Base-by-base conservation (phyloP, 169 alveolate genomes). In the Cryptosporidium tyzzeri region DNA sequence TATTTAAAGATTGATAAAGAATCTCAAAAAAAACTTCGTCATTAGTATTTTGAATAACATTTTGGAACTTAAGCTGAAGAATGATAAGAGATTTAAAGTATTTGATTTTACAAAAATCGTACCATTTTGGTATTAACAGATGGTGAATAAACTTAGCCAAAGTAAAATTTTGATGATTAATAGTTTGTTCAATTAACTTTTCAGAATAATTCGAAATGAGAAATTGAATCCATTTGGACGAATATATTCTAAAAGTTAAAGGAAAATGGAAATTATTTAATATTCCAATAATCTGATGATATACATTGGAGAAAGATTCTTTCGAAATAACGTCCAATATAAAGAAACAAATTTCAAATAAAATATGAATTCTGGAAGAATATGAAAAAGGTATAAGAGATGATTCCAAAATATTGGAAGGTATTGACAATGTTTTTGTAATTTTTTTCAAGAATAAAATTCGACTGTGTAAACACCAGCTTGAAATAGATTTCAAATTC, bases 371-470 rank as follows among this genome's bases (percentile, higher is more conserved):
- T 80, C 67, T 80, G 21, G 75, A 80, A 0, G 89, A 80, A 65
- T 41, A 61, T 7, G 59, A 62, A 16, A 80, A 59, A 4, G 89
- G 89, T 26, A 80, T 10, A 16, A 80, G 16, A 21, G 89, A 41
- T 16, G 89, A 39, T 44, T 80, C 89, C 44, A 80, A 50, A 8
- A 80, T 50, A 80, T 80, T 80, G n/a, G 80, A 37, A 37, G 89
- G 89, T 41, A 80, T 80, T n/a, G 80, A 80, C 26, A 80, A 44
- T 44, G 67, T 80, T 65, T 59, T 62, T 21, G 55, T 65, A 14
- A 80, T 80, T 16, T 48, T 62, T 16, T 62, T 80, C 21, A 80
- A 80, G 65, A 59, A 80, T 44, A 62, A 18, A 18, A 80, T 80
- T 80, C 73, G n/a, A 29, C 6, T 39, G 31, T 80, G 89, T 23